These are phyloP conservation scores for Theobroma cacao DNA, from an alignment of 345 rosid species.

Conservation along the genomic window DNA sequence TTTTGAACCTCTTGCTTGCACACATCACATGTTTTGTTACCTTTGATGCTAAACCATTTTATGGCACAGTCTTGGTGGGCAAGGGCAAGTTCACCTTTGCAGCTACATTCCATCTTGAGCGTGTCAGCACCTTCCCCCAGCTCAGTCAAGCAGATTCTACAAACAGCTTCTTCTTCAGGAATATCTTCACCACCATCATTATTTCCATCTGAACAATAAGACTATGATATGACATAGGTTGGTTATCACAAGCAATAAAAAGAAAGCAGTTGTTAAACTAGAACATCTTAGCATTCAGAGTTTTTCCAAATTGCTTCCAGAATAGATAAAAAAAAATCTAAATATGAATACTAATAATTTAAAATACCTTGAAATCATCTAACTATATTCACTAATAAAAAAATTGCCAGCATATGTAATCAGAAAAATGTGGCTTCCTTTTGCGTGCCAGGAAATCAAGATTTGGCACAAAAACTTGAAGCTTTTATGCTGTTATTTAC, in stretches of 20 bases:
- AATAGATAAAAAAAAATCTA: neutral
- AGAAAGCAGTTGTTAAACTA: neutral
- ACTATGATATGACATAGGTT: conserved; percentile 65
- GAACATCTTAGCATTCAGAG: neutral
- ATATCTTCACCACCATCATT: conserved; percentile 71
- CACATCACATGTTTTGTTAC: conserved; percentile 91
- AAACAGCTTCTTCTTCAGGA: conserved; percentile 88
- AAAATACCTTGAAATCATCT: neutral
- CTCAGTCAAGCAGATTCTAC: conserved; percentile 85
- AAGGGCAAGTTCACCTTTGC: conserved; percentile 89
- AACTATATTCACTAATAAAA: neutral
- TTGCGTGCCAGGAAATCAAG: neutral
- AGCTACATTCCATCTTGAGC: conserved; percentile 95
- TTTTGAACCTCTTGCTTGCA: conserved; percentile 93
- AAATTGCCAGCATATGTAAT: neutral
- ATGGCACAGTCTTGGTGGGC: conserved; percentile 90
- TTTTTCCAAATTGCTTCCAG: neutral
- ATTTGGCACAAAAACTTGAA: neutral
- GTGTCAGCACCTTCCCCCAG: conserved; percentile 84
- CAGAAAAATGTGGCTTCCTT: neutral
- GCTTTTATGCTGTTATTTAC: neutral
- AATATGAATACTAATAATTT: neutral
- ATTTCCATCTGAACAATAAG: conserved; percentile 65
- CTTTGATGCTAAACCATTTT: conserved; percentile 98
- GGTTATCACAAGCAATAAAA: conserved; percentile 39